Evolutionary conservation across 2,329 filamentous ascomycete species (phyloP).

Genomic region (Cytospora leucostoma): DNA sequence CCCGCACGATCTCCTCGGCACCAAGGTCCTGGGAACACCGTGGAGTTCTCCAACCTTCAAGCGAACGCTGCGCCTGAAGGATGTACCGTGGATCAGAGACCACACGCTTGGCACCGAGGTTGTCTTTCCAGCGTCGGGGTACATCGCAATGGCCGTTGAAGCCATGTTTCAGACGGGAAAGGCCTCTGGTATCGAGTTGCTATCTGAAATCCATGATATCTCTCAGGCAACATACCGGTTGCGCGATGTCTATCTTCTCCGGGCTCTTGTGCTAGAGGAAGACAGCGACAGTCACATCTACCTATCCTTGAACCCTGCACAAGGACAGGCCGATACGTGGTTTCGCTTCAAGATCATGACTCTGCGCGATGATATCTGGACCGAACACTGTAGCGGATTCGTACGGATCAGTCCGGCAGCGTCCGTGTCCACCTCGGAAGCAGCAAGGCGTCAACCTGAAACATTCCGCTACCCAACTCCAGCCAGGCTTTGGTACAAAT

Average conservation of each 20-base stretch:
- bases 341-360: no score
- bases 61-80: background rate
- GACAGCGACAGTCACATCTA: no score
- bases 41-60: constrained; percentile 8
- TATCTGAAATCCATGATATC: constrained; percentile 5
- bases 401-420: no score
- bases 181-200: no score
- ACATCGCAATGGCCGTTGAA: constrained; percentile 38
- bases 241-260: constrained; percentile 29
- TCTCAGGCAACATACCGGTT: constrained; percentile 26
- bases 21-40: background rate
- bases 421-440: no score
- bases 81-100: constrained; percentile 38
- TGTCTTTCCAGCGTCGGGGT: constrained; percentile 44
- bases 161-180: constrained; percentile 33
- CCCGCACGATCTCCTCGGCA: constrained; percentile 8
- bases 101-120: constrained; percentile 47
- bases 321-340: no score
- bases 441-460: no score
- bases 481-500: no score
- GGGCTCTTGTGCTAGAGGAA: no score
- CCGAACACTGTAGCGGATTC: no score
- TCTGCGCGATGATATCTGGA: no score
- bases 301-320: background rate
- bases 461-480: no score